Conservation (phyloP, 2,329 filamentous ascomycete species). For the Keithomyces neogunnii region DNA sequence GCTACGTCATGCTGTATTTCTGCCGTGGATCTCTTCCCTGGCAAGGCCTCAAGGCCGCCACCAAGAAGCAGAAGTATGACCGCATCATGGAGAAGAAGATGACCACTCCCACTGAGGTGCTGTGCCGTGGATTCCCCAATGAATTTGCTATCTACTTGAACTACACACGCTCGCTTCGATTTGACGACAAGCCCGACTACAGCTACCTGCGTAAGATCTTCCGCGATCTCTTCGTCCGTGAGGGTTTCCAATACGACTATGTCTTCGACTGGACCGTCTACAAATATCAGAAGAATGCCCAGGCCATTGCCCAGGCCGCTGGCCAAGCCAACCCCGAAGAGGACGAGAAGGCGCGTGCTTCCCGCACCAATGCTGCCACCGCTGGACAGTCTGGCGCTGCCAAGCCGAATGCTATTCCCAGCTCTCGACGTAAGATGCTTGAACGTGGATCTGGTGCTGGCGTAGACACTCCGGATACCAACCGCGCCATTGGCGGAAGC, state of each 20-base stretch:
- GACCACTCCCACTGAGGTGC: slow-evolving; percentile 96
- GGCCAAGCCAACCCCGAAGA: slow-evolving; percentile 59
- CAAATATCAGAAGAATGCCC: slow-evolving; percentile 99
- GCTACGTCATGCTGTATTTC: slow-evolving; percentile 99
- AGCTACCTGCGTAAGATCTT: slow-evolving; percentile 99
- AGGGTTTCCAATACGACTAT: slow-evolving; percentile 99
- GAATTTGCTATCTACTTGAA: slow-evolving; percentile 99
- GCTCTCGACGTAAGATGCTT: slow-evolving; percentile 77
- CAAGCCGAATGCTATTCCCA: slow-evolving; percentile 67
- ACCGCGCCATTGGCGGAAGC: slow-evolving; percentile 69
- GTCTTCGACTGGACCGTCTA: slow-evolving; percentile 99
- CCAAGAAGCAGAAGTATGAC: slow-evolving; percentile 99
- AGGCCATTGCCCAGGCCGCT: slow-evolving; percentile 76
- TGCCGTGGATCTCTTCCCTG: slow-evolving; percentile 97
- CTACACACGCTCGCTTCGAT: slow-evolving; percentile 96
- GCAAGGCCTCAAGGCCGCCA: slow-evolving; percentile 97
- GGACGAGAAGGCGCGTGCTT: slow-evolving; percentile 67
- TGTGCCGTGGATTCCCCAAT: slow-evolving; percentile 98
- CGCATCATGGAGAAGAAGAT: slow-evolving; percentile 99
- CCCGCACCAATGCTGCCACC: slow-evolving; percentile 57
- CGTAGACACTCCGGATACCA: slow-evolving; percentile 63
- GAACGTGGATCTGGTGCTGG: slow-evolving; percentile 52
- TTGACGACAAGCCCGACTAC: slow-evolving; percentile 99
- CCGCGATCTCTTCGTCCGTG: slow-evolving; percentile 96
- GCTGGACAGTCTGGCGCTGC: slow-evolving; percentile 54